Percentiles rank a stretch among this genome's conserved stretches.
phyloP scores from a whole-genome alignment of 1,284 basidiomycete species.

The Irpex rosettiformis region DNA sequence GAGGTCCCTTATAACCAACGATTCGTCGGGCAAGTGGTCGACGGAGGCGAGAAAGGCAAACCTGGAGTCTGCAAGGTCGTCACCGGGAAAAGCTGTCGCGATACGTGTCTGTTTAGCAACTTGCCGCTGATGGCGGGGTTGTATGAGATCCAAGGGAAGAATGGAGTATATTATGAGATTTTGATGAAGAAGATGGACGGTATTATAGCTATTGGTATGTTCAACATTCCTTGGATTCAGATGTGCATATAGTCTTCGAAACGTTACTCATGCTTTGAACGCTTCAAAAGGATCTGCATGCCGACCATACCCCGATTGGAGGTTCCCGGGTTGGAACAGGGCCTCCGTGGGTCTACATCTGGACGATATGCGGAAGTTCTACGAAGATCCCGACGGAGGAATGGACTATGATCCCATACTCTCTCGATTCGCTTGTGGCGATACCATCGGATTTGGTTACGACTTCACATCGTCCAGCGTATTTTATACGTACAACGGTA shows the following conservation, averaged over 20 bases:
- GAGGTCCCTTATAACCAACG: constrained; percentile 33
- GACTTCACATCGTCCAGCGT: constrained; percentile 46
- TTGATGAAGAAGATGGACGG: constrained; percentile 52
- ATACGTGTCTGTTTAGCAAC: constrained; percentile 54
- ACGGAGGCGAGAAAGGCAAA: constrained; percentile 32
- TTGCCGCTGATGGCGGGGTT: constrained; percentile 59
- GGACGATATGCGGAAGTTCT: constrained; percentile 71
- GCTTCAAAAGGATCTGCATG: constrained; percentile 56
- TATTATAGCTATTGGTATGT: constrained; percentile 55
- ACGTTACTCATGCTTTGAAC: not conserved
- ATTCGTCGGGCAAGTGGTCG: constrained; percentile 39
- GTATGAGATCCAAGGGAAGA: constrained; percentile 49
- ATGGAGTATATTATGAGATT: constrained; percentile 64
- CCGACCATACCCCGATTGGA: constrained; percentile 58
- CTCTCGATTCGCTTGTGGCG: constrained; percentile 35
- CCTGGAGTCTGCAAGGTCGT: constrained; percentile 36
- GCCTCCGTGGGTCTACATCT: constrained; percentile 62
- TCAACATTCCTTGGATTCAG: not conserved
- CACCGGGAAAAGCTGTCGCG: constrained; percentile 41
- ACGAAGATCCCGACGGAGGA: constrained; percentile 62
- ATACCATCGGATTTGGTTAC: constrained; percentile 63
- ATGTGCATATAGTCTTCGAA: too few species aligned
- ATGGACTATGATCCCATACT: constrained; percentile 45
- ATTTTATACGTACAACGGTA: constrained; percentile 68
- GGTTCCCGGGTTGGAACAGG: constrained; percentile 72